These are phyloP conservation scores for Biscogniauxia mediterranea DNA, from an alignment of 2,329 filamentous ascomycete species.

Conservation along the genomic window DNA sequence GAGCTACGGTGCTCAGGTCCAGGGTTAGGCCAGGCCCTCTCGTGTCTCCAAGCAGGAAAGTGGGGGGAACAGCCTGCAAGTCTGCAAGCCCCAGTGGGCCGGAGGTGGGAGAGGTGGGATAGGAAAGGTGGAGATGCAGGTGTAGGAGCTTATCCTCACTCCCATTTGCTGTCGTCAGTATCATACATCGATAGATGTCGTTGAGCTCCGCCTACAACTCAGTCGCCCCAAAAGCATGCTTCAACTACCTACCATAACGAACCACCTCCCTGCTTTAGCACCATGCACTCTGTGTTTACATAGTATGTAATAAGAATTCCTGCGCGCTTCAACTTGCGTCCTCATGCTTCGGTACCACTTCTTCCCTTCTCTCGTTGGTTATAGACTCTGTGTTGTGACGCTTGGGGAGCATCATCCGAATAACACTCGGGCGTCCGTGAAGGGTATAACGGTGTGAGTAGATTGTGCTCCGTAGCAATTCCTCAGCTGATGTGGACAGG, in stretches of 20 bases:
- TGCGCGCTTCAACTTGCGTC: background rate
- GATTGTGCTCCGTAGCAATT: too few relatives aligned
- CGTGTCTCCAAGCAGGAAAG: background rate
- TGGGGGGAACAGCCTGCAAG: background rate
- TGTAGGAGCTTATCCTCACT: background rate
- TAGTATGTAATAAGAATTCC: conserved; percentile 1
- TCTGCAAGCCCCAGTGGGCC: background rate
- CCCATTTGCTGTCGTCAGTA: background rate
- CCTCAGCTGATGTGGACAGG: too few relatives aligned
- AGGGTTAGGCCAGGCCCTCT: background rate
- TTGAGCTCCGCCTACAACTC: background rate
- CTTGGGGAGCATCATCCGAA: conserved; percentile 1
- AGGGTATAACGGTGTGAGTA: background rate
- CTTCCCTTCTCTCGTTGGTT: background rate
- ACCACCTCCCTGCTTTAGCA: conserved; percentile 1
- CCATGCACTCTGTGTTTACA: background rate
- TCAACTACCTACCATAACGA: background rate
- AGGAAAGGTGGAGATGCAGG: background rate
- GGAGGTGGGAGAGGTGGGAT: background rate
- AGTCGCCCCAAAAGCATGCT: background rate
- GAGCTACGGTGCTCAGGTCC: background rate
- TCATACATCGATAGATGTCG: background rate
- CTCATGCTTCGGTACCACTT: background rate
- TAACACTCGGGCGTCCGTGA: conserved; percentile 1
- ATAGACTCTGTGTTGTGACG: background rate